These are phyloP conservation scores for Russula sp. DNA, from an alignment of 768 basidiomycete genomes.

Conservation along the genomic window DNA sequence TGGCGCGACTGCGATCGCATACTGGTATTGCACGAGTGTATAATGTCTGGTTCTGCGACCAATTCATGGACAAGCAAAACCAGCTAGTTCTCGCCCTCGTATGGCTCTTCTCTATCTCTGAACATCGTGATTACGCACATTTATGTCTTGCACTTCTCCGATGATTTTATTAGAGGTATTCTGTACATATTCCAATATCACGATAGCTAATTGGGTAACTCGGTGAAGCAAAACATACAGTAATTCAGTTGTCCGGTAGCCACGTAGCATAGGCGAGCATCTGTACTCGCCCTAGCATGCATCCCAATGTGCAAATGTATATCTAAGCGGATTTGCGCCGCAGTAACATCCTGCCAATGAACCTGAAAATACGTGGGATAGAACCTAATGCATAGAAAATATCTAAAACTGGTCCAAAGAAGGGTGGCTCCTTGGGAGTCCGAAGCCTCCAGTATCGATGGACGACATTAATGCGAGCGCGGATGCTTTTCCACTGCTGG, in stretches of 20 bases:
- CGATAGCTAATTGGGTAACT: not conserved
- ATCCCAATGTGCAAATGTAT: not conserved
- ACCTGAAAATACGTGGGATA: not conserved
- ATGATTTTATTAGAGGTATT: not conserved
- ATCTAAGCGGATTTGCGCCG: not conserved
- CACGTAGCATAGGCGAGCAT: too few relatives aligned
- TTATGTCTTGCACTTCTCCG: not conserved
- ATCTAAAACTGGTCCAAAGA: not conserved
- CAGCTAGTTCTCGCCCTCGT: too few relatives aligned
- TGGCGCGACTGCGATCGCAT: too few relatives aligned
- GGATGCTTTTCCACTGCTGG: constrained; percentile 2
- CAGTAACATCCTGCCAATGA: not conserved
- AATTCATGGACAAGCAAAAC: too few relatives aligned
- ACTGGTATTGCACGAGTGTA: too few relatives aligned
- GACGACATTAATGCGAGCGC: not conserved
- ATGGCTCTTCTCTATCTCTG: too few relatives aligned
- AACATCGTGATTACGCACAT: not conserved
- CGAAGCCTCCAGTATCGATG: constrained; percentile 6
- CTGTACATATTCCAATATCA: not conserved
- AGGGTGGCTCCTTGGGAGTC: not conserved
- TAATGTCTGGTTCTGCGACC: too few relatives aligned
- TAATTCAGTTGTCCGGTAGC: not conserved
- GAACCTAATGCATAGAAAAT: not conserved
- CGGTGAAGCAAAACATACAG: not conserved
- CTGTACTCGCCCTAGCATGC: too few relatives aligned